Percentiles rank a stretch among this genome's conserved stretches.
phyloP scores from a whole-genome alignment of 139 green algal genomes.

The Volvox reticuliferus region DNA sequence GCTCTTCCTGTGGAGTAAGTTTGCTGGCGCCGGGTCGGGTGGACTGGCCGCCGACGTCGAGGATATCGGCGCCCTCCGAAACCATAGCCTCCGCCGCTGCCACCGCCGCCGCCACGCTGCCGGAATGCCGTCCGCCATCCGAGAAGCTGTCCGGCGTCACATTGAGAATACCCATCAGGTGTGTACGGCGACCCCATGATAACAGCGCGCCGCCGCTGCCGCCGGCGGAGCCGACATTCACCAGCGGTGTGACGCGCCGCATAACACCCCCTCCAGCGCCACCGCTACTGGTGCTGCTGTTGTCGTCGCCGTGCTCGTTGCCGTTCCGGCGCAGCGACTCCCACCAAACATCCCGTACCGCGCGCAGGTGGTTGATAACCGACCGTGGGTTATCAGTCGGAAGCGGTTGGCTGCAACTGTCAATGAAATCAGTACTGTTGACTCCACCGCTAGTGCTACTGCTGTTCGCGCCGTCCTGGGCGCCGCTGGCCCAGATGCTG shows the following conservation, averaged over 20 bases:
- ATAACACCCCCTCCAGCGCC: constrained; percentile 51
- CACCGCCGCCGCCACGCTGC: constrained; percentile 63
- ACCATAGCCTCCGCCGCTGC: constrained; percentile 77
- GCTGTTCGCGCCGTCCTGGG: background rate
- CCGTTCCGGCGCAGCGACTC: background rate
- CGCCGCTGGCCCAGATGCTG: background rate
- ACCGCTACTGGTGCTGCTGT: background rate
- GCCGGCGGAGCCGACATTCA: background rate
- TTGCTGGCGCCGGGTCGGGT: constrained; percentile 85
- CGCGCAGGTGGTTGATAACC: background rate
- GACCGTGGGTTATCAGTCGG: background rate
- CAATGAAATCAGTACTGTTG: background rate
- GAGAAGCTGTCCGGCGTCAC: constrained; percentile 98
- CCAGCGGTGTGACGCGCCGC: constrained; percentile 61
- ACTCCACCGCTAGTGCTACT: background rate
- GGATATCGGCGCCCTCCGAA: constrained; percentile 84
- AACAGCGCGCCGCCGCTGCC: constrained; percentile 20
- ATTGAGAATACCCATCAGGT: constrained; percentile 97
- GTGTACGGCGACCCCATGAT: constrained; percentile 49
- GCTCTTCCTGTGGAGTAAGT: constrained; percentile 81
- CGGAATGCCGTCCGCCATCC: constrained; percentile 77
- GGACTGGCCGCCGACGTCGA: constrained; percentile 97
- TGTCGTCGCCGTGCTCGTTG: background rate
- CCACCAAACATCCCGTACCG: background rate
- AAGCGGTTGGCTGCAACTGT: background rate